Percentiles rank a stretch among this genome's conserved stretches.
Conservation (phyloP, 352 stramenopile species). For the Pythium apleroticum region DNA sequence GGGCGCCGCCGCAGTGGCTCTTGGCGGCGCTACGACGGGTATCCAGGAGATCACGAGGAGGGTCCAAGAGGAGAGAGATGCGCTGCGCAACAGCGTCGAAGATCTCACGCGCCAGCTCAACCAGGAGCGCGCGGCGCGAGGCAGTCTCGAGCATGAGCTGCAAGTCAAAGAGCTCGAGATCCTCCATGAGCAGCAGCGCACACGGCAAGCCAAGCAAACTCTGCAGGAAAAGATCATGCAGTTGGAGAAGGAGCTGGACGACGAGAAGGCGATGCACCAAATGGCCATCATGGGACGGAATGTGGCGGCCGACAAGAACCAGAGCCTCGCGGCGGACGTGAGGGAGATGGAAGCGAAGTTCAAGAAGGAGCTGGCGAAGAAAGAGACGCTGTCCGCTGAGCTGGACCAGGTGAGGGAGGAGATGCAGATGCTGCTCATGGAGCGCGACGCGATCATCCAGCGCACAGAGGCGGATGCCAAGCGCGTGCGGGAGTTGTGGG, state of each 20-base stretch:
- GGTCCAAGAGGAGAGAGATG: constrained; percentile 63
- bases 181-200: constrained; percentile 62
- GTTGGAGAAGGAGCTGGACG: constrained; percentile 66
- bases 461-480: constrained; percentile 70
- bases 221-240: constrained; percentile 44
- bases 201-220: constrained; percentile 46
- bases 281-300: constrained; percentile 53
- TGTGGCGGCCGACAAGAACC: constrained; percentile 55
- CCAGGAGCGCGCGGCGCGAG: constrained; percentile 37
- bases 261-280: constrained; percentile 51
- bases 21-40: constrained; percentile 7
- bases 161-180: constrained; percentile 70
- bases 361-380: constrained; percentile 65
- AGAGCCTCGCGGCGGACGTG: constrained; percentile 44
- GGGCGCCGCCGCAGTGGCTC: not conserved
- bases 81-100: constrained; percentile 46
- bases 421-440: constrained; percentile 34
- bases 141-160: constrained; percentile 55
- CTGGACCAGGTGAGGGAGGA: constrained; percentile 52
- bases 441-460: constrained; percentile 63
- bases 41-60: constrained; percentile 62
- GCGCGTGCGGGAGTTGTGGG: constrained; percentile 74
- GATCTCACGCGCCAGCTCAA: constrained; percentile 46
- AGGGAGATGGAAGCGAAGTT: constrained; percentile 54
- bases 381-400: constrained; percentile 51